phyloP scores from a whole-genome alignment of 2,329 filamentous ascomycete genomes.

The Penicillium glabrum region DNA sequence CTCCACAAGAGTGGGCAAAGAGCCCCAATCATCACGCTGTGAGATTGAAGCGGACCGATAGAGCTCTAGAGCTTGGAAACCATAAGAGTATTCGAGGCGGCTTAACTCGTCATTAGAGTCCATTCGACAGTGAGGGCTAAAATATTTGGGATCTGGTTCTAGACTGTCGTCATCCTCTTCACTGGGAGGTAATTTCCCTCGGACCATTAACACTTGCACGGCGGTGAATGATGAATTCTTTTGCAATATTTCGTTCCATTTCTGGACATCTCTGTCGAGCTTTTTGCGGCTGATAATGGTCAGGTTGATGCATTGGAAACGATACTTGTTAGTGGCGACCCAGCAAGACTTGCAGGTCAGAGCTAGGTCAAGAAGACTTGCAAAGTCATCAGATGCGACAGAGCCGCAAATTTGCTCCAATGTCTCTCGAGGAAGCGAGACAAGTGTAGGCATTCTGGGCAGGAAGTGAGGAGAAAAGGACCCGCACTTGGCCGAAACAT shows the following conservation, averaged over 20 bases:
- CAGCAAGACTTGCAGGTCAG: neutral
- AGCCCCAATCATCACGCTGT: neutral
- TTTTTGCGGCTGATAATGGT: neutral
- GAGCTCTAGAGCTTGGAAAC: too few species aligned
- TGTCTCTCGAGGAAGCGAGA: neutral
- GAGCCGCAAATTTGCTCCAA: neutral
- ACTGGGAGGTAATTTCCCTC: neutral
- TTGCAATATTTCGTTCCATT: neutral
- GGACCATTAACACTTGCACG: neutral
- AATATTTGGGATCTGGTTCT: too few species aligned
- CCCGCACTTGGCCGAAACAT: too few species aligned
- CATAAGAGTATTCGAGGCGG: neutral
- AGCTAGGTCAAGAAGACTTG: neutral
- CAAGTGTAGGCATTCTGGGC: neutral
- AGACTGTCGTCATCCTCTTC: neutral
- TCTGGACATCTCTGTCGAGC: neutral
- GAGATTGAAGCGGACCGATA: neutral
- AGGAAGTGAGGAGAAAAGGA: neutral
- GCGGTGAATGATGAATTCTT: neutral
- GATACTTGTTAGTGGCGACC: neutral
- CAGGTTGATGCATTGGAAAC: neutral
- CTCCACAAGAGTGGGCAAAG: neutral
- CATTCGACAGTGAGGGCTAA: neutral
- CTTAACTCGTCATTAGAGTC: neutral
- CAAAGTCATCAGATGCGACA: neutral